Evolutionary conservation across 1,284 basidiomycete species (phyloP).

Genomic region (Melanopsichium pennsylvanicum): DNA sequence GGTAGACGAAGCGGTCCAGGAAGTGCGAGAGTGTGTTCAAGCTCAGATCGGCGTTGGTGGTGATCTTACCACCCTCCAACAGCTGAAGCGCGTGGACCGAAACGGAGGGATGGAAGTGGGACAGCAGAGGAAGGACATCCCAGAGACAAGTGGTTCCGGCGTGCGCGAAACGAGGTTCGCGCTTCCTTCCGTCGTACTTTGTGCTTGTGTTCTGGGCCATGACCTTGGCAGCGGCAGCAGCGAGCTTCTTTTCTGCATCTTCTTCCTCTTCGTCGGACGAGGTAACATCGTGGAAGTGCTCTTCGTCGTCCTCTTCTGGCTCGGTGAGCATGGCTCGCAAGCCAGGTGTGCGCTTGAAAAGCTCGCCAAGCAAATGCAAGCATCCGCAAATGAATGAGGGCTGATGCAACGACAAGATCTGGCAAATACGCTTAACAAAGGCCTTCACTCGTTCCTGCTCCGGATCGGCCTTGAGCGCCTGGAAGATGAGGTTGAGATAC

Average conservation of each 20-base stretch:
- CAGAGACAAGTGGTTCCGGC: conserved; percentile 73
- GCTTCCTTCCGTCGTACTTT: conserved; percentile 71
- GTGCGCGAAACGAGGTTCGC: conserved; percentile 87
- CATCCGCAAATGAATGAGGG: conserved; percentile 91
- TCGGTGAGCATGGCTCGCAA: conserved; percentile 75
- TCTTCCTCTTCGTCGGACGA: conserved; percentile 56
- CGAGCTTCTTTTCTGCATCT: conserved; percentile 21
- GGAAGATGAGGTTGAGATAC: conserved; percentile 95
- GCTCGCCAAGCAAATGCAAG: conserved; percentile 72
- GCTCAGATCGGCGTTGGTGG: conserved; percentile 84
- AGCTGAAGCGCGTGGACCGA: conserved; percentile 90
- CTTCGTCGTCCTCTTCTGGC: conserved; percentile 67
- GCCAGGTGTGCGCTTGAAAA: conserved; percentile 78
- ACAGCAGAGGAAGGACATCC: conserved; percentile 70
- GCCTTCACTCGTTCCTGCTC: conserved; percentile 77
- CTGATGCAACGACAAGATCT: conserved; percentile 79
- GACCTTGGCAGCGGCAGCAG: conserved; percentile 8
- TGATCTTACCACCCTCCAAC: conserved; percentile 73
- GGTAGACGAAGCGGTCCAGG: conserved; percentile 88
- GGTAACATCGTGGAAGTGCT: conserved; percentile 69
- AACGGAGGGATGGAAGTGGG: conserved; percentile 91
- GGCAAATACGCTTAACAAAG: conserved; percentile 85
- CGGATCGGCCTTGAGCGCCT: conserved; percentile 82
- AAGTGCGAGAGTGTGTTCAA: conserved; percentile 92
- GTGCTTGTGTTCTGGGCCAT: conserved; percentile 2